A percentile compares a stretch with the other conserved stretches of the same genome.
Conservation (phyloP, 2,329 filamentous ascomycete genomes). For the Didymella pinodella region DNA sequence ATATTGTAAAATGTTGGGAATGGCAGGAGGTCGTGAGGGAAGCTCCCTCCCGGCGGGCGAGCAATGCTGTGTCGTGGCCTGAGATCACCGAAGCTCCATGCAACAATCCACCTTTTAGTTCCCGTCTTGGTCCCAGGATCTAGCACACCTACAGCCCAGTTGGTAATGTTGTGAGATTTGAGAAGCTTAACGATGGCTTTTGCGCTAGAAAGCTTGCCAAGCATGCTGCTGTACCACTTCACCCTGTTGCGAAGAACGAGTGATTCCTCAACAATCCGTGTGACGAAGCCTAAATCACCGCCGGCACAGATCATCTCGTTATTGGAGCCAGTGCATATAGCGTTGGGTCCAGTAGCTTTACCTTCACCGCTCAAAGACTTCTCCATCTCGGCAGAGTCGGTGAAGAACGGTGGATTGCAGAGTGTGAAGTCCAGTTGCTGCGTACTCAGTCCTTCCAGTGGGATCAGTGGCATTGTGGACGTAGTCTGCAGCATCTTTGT, state of each 20-base stretch:
- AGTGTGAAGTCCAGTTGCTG: slow-evolving; percentile 79
- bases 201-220: slow-evolving; percentile 79
- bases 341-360: slow-evolving; percentile 74
- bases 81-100: slow-evolving; percentile 79
- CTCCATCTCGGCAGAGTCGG: slow-evolving; percentile 73
- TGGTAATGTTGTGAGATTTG: slow-evolving; percentile 66
- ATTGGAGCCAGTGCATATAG: slow-evolving; percentile 77
- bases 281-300: slow-evolving; percentile 79
- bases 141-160: slow-evolving; percentile 84
- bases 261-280: slow-evolving; percentile 75
- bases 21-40: slow-evolving; percentile 60
- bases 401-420: slow-evolving; percentile 95
- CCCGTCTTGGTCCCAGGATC: slow-evolving; percentile 68
- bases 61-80: slow-evolving; percentile 65
- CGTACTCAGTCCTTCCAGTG: slow-evolving; percentile 64
- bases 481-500: slow-evolving; percentile 70
- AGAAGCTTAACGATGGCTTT: slow-evolving; percentile 67
- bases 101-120: slow-evolving; percentile 86
- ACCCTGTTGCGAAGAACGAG: slow-evolving; percentile 66
- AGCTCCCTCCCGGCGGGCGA: slow-evolving; percentile 47
- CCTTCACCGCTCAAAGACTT: slow-evolving; percentile 63
- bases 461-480: slow-evolving; percentile 66
- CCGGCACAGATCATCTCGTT: slow-evolving; percentile 86
- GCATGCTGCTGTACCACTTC: slow-evolving; percentile 90
- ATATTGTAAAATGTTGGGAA: slow-evolving; percentile 62